phyloP scores from a whole-genome alignment of 768 basidiomycete species.

The Amanita inopinata region DNA sequence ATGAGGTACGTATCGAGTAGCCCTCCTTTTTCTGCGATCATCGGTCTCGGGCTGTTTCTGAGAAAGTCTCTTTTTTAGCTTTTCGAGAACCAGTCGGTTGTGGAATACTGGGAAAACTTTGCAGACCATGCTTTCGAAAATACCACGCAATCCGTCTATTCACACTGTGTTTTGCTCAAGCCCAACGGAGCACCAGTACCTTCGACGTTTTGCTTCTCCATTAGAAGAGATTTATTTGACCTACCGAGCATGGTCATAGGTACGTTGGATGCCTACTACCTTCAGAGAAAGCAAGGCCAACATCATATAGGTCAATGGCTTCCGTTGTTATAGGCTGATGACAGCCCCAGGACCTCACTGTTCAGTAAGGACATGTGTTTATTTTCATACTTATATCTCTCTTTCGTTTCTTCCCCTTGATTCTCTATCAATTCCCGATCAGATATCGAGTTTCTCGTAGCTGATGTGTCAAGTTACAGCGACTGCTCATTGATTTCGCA shows the following conservation, averaged over 20 bases:
- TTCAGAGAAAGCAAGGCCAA: slow-evolving; percentile 6
- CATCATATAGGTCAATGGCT: slow-evolving; percentile 69
- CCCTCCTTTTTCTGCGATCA: slow-evolving; percentile 6
- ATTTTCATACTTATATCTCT: slow-evolving; percentile 7
- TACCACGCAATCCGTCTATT: slow-evolving; percentile 90
- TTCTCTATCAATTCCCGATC: neutral
- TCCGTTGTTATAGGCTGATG: slow-evolving; percentile 50
- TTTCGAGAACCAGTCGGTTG: slow-evolving; percentile 91
- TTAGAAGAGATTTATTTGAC: slow-evolving; percentile 88
- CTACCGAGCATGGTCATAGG: slow-evolving; percentile 84
- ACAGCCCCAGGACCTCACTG: slow-evolving; percentile 1
- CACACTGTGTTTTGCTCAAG: slow-evolving; percentile 83
- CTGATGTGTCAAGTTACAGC: slow-evolving; percentile 4
- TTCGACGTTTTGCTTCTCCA: slow-evolving; percentile 93
- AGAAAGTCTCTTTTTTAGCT: slow-evolving; percentile 35
- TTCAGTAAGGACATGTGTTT: slow-evolving; percentile 4
- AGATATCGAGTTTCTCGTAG: slow-evolving; percentile 1
- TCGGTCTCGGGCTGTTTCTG: no score
- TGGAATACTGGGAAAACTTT: slow-evolving; percentile 96
- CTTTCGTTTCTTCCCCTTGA: neutral
- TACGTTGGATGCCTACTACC: slow-evolving; percentile 22
- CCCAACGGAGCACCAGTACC: slow-evolving; percentile 78
- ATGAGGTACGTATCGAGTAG: slow-evolving; percentile 38
- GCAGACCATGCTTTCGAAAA: slow-evolving; percentile 96
- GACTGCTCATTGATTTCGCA: slow-evolving; percentile 2